A percentile compares a stretch with the other conserved stretches of the same genome.
These are phyloP conservation scores for Aspergillus sojae DNA, from an alignment of 2,329 filamentous ascomycete genomes.

Conservation along the genomic window DNA sequence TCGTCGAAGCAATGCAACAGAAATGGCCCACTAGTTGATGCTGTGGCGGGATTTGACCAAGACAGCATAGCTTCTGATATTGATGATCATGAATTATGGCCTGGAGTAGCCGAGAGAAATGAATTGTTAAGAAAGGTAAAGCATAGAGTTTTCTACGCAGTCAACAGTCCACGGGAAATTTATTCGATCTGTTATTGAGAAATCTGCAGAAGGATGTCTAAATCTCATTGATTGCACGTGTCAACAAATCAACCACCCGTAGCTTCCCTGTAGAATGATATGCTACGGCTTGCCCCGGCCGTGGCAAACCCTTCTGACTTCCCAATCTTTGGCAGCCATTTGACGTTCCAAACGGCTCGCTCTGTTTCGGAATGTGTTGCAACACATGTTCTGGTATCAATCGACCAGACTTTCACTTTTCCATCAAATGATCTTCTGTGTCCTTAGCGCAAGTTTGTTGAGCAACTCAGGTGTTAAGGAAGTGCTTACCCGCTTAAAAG, in stretches of 20 bases:
- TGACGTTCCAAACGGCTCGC: conserved; percentile 79
- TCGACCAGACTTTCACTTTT: conserved; percentile 94
- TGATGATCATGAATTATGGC: background rate
- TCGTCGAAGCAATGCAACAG: conserved; percentile 58
- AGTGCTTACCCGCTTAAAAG: conserved; percentile 72
- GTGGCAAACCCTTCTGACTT: conserved; percentile 72
- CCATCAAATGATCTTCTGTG: conserved; percentile 73
- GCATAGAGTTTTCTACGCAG: background rate
- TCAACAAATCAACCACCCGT: conserved; percentile 54
- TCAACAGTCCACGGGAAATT: background rate
- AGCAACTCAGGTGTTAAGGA: background rate
- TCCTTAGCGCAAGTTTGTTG: conserved; percentile 15
- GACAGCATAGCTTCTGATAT: background rate
- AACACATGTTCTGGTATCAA: conserved; percentile 81
- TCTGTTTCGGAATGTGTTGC: conserved; percentile 93
- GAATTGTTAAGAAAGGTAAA: background rate
- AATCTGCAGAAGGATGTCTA: background rate
- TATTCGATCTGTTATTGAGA: background rate
- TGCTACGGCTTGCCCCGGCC: conserved; percentile 72
- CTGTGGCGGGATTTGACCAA: background rate
- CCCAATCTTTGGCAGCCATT: conserved; percentile 74
- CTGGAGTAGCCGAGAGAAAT: background rate
- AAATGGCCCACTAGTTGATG: background rate
- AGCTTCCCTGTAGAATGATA: conserved; percentile 84
- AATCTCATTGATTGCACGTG: background rate